phyloP scores from a whole-genome alignment of 345 rosid genomes.

The Populus euphratica region DNA sequence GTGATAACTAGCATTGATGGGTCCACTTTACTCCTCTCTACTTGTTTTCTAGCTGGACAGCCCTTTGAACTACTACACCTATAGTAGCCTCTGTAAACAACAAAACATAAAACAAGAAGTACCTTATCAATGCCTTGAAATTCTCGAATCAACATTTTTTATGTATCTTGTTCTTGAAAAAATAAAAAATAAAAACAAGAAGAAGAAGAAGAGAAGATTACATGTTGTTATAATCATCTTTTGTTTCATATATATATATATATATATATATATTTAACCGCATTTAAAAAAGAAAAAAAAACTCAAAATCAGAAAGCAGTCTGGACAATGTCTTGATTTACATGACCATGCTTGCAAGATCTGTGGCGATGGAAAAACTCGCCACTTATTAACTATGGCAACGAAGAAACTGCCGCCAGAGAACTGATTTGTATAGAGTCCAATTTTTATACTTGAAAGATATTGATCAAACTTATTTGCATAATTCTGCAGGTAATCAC shows the following conservation, averaged over 20 bases:
- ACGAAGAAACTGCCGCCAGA: background rate
- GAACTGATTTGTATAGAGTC: background rate
- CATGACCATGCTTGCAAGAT: background rate
- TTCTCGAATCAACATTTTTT: background rate
- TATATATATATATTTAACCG: background rate
- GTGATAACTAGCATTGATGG: slow-evolving; percentile 81
- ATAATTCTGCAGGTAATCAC: background rate
- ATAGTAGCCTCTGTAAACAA: slow-evolving; percentile 72
- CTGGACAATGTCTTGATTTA: background rate
- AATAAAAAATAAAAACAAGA: background rate
- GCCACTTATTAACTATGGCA: background rate
- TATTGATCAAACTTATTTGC: background rate
- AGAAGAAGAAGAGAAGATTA: background rate
- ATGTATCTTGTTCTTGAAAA: background rate
- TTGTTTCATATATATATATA: too few relatives aligned
- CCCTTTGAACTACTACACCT: slow-evolving; percentile 96
- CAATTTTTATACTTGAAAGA: background rate
- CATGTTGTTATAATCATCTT: background rate
- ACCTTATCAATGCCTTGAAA: background rate
- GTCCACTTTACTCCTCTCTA: slow-evolving; percentile 85
- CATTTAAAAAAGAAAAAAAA: background rate
- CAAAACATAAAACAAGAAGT: background rate
- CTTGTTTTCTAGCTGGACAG: slow-evolving; percentile 94
- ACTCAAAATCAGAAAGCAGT: background rate
- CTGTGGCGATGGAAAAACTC: background rate